A percentile compares a stretch with the other conserved stretches of the same genome.
phyloP scores from a whole-genome alignment of 2,329 filamentous ascomycete genomes.

The Penicillium sp. region DNA sequence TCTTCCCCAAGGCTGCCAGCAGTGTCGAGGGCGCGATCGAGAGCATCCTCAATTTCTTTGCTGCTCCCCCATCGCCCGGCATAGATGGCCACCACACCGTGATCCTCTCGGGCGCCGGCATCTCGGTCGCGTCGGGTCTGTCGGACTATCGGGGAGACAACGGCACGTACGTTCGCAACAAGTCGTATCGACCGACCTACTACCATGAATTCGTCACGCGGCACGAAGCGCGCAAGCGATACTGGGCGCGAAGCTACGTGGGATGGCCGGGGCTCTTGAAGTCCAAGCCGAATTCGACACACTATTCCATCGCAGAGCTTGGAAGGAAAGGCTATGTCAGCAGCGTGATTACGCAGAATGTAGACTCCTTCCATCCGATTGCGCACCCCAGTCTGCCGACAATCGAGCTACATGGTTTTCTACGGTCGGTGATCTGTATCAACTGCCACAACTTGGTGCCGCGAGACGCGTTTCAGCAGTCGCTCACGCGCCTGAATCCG shows the following conservation, averaged over 20 bases:
- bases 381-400: conserved; percentile 73
- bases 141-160: conserved; percentile 87
- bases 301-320: conserved; percentile 71
- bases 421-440: conserved; percentile 75
- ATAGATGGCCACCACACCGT: conserved; percentile 52
- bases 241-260: conserved; percentile 93
- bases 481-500: conserved; percentile 76
- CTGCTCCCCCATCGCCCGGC: conserved; percentile 51
- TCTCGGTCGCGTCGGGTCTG: conserved; percentile 88
- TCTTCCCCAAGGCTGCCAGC: conserved; percentile 68
- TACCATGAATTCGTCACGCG: conserved; percentile 79
- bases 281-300: conserved; percentile 74
- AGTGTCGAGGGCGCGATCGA: conserved; percentile 69
- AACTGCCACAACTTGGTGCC: conserved; percentile 70
- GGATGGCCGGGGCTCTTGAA: conserved; percentile 81
- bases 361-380: conserved; percentile 83
- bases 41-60: conserved; percentile 74
- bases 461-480: conserved; percentile 69
- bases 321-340: conserved; percentile 68
- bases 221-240: conserved; percentile 83
- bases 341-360: conserved; percentile 88
- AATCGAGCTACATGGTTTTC: conserved; percentile 85
- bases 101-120: conserved; percentile 76
- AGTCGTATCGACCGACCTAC: conserved; percentile 85
- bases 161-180: conserved; percentile 90